These are phyloP conservation scores for Tagetes erecta DNA, from an alignment of 129 eudicot genomes.

Conservation along the genomic window DNA sequence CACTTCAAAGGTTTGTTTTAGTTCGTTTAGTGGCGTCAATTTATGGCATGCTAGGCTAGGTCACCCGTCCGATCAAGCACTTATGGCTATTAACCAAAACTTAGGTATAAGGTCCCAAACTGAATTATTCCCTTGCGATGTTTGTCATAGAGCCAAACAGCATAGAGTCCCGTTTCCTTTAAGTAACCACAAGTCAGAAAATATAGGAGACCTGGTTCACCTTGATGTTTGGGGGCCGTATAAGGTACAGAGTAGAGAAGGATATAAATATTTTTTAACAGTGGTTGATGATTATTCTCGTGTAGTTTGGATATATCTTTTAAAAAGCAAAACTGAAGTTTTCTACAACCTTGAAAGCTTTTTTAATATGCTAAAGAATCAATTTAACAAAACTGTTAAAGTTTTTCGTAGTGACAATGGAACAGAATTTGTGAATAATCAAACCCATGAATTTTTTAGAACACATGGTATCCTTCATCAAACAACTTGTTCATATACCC, in stretches of 20 bases:
- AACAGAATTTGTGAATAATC: not conserved
- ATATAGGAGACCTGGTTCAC: not conserved
- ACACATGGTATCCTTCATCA: not conserved
- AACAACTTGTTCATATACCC: not conserved
- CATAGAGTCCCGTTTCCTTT: not conserved
- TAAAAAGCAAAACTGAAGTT: not conserved
- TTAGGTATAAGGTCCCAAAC: too few relatives aligned
- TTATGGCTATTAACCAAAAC: too few relatives aligned
- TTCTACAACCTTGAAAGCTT: not conserved
- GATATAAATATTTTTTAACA: not conserved
- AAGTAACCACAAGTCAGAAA: not conserved
- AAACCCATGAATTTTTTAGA: too few relatives aligned
- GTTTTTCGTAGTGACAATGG: not conserved
- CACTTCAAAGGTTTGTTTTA: not conserved
- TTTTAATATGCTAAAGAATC: not conserved
- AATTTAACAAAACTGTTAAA: too few relatives aligned
- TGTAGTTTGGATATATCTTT: not conserved
- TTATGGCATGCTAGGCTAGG: not conserved
- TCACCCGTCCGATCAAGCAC: not conserved
- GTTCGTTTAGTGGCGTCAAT: too few relatives aligned
- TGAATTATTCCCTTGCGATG: not conserved
- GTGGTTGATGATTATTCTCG: not conserved
- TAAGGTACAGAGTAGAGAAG: not conserved
- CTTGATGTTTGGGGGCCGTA: not conserved
- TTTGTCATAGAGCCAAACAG: not conserved